These are phyloP conservation scores for Coniosporium apollinis DNA, from an alignment of 495 filamentous ascomycete species.

Conservation along the genomic window DNA sequence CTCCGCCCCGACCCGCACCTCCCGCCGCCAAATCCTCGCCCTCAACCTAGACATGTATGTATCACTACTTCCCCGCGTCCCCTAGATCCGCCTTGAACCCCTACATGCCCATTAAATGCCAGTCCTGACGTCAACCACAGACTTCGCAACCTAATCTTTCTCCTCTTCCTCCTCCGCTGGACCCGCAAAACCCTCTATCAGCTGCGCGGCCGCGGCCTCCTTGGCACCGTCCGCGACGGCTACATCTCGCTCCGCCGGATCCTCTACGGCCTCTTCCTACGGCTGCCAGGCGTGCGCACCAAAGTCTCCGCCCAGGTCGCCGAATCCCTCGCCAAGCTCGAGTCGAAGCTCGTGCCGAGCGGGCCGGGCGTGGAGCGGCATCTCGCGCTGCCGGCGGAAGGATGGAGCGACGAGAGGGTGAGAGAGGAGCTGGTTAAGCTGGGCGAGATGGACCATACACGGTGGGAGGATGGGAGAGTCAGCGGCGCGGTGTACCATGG, in stretches of 20 bases:
- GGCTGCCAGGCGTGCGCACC: constrained; percentile 63
- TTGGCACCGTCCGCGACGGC: constrained; percentile 59
- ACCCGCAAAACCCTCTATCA: constrained; percentile 65
- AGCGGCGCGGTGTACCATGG: constrained; percentile 96
- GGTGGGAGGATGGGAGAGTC: constrained; percentile 91
- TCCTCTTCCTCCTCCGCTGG: constrained; percentile 78
- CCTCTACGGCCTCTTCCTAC: constrained; percentile 73
- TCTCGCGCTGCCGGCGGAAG: constrained; percentile 64
- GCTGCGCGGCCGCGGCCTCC: constrained; percentile 71
- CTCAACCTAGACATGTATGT: constrained; percentile 74
- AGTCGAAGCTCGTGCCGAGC: constrained; percentile 60
- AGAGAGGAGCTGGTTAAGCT: constrained; percentile 64
- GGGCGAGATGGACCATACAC: constrained; percentile 74
- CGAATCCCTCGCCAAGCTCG: constrained; percentile 56
- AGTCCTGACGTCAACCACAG: too few species aligned
- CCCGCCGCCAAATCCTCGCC: constrained; percentile 26
- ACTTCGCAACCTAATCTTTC: constrained; percentile 74
- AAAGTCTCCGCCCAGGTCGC: constrained; percentile 69
- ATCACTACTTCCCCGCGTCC: too few species aligned
- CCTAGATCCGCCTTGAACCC: too few species aligned
- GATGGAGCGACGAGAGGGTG: constrained; percentile 65
- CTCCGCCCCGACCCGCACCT: constrained; percentile 34
- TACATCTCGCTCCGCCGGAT: constrained; percentile 52
- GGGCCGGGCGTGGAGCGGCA: constrained; percentile 59
- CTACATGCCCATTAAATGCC: too few species aligned